A percentile compares a stretch with the other conserved stretches of the same genome.
Conservation (phyloP, 2,329 filamentous ascomycete species). For the Aspergillus texensis region DNA sequence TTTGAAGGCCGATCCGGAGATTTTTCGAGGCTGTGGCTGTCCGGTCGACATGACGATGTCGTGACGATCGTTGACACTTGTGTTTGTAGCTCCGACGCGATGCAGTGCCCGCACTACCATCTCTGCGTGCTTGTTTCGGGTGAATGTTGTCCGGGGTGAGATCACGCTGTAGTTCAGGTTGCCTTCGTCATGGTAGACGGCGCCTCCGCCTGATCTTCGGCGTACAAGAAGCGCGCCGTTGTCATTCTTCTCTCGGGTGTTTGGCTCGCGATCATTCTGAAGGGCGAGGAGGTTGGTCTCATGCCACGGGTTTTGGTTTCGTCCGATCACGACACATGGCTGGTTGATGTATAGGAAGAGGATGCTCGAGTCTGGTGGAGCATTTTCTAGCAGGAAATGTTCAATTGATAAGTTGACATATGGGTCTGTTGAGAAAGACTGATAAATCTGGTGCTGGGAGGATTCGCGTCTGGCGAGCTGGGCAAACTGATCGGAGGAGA, state of each 20-base stretch:
- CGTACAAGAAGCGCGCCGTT: conserved; percentile 68
- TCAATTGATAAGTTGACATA: conserved; percentile 93
- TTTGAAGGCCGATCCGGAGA: conserved; percentile 95
- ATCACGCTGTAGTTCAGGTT: conserved; percentile 97
- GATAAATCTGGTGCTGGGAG: conserved; percentile 65
- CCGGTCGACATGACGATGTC: conserved; percentile 78
- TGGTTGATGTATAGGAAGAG: conserved; percentile 87
- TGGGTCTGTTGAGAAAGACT: conserved; percentile 70
- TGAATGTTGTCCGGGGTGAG: conserved; percentile 73
- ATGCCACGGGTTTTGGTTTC: conserved; percentile 97
- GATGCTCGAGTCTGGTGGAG: conserved; percentile 70
- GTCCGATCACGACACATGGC: conserved; percentile 85
- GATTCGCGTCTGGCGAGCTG: conserved; percentile 37
- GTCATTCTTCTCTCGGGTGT: conserved; percentile 15
- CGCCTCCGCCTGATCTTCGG: conserved; percentile 82
- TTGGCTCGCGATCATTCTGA: conserved; percentile 38
- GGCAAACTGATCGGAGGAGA: conserved; percentile 33
- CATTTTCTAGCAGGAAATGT: conserved; percentile 80
- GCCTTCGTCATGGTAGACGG: conserved; percentile 90
- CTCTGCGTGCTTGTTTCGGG: conserved; percentile 82
- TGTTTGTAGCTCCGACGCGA: conserved; percentile 48
- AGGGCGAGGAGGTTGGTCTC: conserved; percentile 77
- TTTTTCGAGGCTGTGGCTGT: conserved; percentile 63
- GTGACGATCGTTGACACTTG: conserved; percentile 83
- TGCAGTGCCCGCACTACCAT: conserved; percentile 88